Evolutionary conservation across 2,329 filamentous ascomycete genomes (phyloP), one percentile per base, ranked within the genome.

Genomic region (Xylariaceae sp.): DNA sequence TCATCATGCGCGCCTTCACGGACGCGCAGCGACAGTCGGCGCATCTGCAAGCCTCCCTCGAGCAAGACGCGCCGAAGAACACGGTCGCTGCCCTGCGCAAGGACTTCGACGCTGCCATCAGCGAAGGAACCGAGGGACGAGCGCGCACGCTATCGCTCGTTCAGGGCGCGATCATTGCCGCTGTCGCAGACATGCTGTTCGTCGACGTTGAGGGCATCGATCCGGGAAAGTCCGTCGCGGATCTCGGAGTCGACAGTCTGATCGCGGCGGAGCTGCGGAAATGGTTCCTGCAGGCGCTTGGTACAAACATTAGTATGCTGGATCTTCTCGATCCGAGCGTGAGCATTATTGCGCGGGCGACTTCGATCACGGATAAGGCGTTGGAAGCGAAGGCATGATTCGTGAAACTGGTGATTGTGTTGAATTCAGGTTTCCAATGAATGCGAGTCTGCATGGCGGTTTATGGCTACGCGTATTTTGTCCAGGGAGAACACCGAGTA

Each of bases 181-280:
- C 56, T n/a, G 54, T 71, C 17, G 64, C 70, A 0, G 56, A 64
- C 30, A 62, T 66, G 62, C 52, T 68, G 9, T 66, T 65, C 48
- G 56, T 70, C 2, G 65, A 67, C 23, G 55, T 48, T 1, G 54
- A 60, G 15, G 62, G 53, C n/a, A 58, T 72, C 1, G 61, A 66
- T 51, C 37, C 61, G 2, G 56, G 17, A n/a, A 62, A 64, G 50
- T 42, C 64, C 1, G 61, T 71, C 1, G 64, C 62, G 1, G 59
- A 64, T 8, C 56, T 68, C 34, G 71, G 70, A 2, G 62, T 72
- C 1, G 70, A 72, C 57, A 71, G 68, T 44, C 51, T 73, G 53
- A 60, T 72, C 3, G 66, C 65, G 7, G 69, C 68, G n/a, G 69
- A 72, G 61, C 54, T 72, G 55, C 63, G 68, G 15, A 70, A 68